Evolutionary conservation across 1,284 basidiomycete genomes (phyloP).

Genomic region (Psilocybe mexicana): DNA sequence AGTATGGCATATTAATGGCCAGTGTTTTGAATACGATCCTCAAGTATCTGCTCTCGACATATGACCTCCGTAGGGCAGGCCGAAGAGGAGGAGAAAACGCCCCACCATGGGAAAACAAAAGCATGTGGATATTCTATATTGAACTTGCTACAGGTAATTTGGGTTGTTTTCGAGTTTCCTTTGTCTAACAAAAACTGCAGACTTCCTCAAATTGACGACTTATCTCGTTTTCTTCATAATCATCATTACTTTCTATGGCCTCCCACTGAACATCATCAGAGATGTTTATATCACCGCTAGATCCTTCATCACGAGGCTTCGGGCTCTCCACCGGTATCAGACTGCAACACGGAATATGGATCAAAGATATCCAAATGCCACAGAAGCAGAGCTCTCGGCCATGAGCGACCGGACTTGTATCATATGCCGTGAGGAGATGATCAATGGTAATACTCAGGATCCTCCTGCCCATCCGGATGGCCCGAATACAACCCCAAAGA

Average conservation of each 20-base stretch:
- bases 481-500: conserved; percentile 95
- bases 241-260: conserved; percentile 92
- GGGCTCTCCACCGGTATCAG: conserved; percentile 89
- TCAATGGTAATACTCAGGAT: conserved; percentile 40
- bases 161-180: conserved; percentile 17
- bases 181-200: conserved; percentile 40
- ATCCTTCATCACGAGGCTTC: conserved; percentile 85
- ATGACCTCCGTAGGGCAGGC: conserved; percentile 80
- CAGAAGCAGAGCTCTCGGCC: conserved; percentile 76
- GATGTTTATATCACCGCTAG: conserved; percentile 95
- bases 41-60: conserved; percentile 84
- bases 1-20: conserved; percentile 92
- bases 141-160: conserved; percentile 82
- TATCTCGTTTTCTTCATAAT: conserved; percentile 93
- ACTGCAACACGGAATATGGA: conserved; percentile 98
- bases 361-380: conserved; percentile 92
- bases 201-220: conserved; percentile 90
- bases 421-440: conserved; percentile 98
- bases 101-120: conserved; percentile 96
- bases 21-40: conserved; percentile 77
- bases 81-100: conserved; percentile 82
- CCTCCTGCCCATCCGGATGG: conserved; percentile 50
- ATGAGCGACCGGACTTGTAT: conserved; percentile 94
- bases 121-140: conserved; percentile 95
- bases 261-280: conserved; percentile 94